Percentiles rank a stretch among this genome's conserved stretches.
Conservation (phyloP, 1,284 basidiomycete species). For the Sanguinoderma infundibulare region DNA sequence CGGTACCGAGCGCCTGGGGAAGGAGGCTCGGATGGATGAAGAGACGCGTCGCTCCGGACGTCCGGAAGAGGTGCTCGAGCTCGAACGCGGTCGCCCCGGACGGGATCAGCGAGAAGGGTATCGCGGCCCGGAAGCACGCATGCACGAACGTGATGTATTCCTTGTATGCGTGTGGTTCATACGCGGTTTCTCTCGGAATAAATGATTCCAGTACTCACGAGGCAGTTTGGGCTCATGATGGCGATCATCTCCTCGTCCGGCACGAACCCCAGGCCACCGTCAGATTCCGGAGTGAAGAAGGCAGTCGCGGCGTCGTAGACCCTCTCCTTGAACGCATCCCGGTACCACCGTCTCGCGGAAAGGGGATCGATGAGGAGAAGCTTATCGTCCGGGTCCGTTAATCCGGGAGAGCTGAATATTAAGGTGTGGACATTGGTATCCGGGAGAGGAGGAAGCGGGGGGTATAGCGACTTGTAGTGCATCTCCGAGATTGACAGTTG, state of each 20-base stretch:
- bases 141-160: slow-evolving; percentile 66
- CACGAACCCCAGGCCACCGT: slow-evolving; percentile 62
- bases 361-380: slow-evolving; percentile 60
- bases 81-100: slow-evolving; percentile 71
- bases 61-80: slow-evolving; percentile 58
- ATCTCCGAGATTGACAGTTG: slow-evolving; percentile 27
- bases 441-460: slow-evolving; percentile 40
- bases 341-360: slow-evolving; percentile 52
- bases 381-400: slow-evolving; percentile 52
- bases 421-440: slow-evolving; percentile 61
- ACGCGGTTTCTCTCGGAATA: neutral
- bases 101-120: slow-evolving; percentile 67
- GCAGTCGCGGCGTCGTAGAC: slow-evolving; percentile 62
- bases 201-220: slow-evolving; percentile 46
- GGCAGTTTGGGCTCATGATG: slow-evolving; percentile 69
- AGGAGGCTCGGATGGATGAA: slow-evolving; percentile 65
- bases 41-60: slow-evolving; percentile 58
- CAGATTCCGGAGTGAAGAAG: slow-evolving; percentile 45
- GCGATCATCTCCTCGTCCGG: slow-evolving; percentile 62
- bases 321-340: slow-evolving; percentile 51
- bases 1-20: slow-evolving; percentile 51
- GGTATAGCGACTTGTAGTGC: slow-evolving; percentile 45
- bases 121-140: slow-evolving; percentile 56
- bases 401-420: slow-evolving; percentile 42
- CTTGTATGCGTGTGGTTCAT: slow-evolving; percentile 39